These are phyloP conservation scores for Plasmodium inui DNA, from an alignment of 169 alveolate species.

Conservation along the genomic window DNA sequence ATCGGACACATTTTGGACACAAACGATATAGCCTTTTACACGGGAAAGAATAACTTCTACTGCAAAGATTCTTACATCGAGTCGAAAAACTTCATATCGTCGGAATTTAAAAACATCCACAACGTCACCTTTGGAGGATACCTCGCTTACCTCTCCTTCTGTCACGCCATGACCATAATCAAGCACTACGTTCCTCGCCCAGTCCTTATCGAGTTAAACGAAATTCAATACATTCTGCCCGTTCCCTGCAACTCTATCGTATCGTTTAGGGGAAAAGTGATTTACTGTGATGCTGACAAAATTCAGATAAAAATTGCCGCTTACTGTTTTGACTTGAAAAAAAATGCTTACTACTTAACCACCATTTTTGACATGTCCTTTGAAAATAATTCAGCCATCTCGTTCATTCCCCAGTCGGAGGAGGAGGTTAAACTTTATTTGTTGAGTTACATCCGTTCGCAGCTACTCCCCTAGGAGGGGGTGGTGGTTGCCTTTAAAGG, in stretches of 20 bases:
- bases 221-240: conserved; percentile 55
- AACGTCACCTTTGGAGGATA: conserved; percentile 70
- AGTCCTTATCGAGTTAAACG: conserved; percentile 35
- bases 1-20: conserved; percentile 13
- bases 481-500: background rate
- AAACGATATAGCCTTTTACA: conserved; percentile 17
- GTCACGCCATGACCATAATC: conserved; percentile 62
- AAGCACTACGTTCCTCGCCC: conserved; percentile 24
- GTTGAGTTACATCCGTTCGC: conserved; percentile 43
- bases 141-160: conserved; percentile 52
- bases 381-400: conserved; percentile 42
- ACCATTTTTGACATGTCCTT: conserved; percentile 59
- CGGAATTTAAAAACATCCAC: conserved; percentile 65
- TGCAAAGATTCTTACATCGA: conserved; percentile 56
- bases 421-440: conserved; percentile 45
- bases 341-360: conserved; percentile 32
- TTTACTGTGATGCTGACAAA: conserved; percentile 33
- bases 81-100: conserved; percentile 47
- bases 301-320: conserved; percentile 43
- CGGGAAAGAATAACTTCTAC: conserved; percentile 17
- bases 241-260: conserved; percentile 52
- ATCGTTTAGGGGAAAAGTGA: conserved; percentile 54
- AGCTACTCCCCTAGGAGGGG: background rate
- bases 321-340: conserved; percentile 55
- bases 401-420: conserved; percentile 45